phyloP scores from a whole-genome alignment of 352 stramenopile species.

The Phytophthora syringae region DNA sequence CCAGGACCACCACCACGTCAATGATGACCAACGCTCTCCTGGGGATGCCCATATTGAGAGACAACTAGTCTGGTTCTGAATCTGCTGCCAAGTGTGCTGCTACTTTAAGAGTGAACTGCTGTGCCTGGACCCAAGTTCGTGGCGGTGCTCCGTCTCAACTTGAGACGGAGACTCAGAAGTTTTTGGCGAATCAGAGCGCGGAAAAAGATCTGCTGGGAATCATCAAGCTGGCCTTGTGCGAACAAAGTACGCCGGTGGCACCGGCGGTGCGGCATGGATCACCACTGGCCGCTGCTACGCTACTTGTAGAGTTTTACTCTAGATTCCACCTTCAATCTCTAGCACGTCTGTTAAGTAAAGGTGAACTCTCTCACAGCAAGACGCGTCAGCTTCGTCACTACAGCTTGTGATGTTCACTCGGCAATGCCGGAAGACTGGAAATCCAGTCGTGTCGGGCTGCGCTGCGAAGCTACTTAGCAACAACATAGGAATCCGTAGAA shows the following conservation, averaged over 20 bases:
- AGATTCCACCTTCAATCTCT: too few relatives aligned
- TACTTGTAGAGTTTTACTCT: too few relatives aligned
- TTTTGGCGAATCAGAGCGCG: constrained; percentile 4
- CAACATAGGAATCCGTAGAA: not conserved
- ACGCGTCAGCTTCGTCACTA: too few relatives aligned
- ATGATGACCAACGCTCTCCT: constrained; percentile 52
- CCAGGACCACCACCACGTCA: constrained; percentile 50
- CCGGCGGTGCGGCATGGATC: constrained; percentile 11
- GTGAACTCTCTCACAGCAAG: too few relatives aligned
- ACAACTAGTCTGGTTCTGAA: constrained; percentile 4
- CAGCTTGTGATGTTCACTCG: too few relatives aligned
- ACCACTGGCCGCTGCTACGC: not conserved
- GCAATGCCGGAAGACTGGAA: too few relatives aligned
- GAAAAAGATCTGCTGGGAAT: constrained; percentile 25
- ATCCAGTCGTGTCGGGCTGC: not conserved
- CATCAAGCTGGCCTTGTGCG: constrained; percentile 22
- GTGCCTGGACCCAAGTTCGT: constrained; percentile 19
- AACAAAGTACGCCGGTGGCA: too few relatives aligned
- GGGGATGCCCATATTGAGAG: constrained; percentile 38
- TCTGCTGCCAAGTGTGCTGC: constrained; percentile 21
- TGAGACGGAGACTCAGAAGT: not conserved
- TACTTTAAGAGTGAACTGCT: constrained; percentile 24
- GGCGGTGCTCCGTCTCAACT: constrained; percentile 17
- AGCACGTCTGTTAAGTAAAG: too few relatives aligned
- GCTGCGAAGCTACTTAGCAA: not conserved